A percentile compares a stretch with the other conserved stretches of the same genome.
These are phyloP conservation scores for Phylloporus sp. DNA, from an alignment of 768 basidiomycete species.

Conservation along the genomic window DNA sequence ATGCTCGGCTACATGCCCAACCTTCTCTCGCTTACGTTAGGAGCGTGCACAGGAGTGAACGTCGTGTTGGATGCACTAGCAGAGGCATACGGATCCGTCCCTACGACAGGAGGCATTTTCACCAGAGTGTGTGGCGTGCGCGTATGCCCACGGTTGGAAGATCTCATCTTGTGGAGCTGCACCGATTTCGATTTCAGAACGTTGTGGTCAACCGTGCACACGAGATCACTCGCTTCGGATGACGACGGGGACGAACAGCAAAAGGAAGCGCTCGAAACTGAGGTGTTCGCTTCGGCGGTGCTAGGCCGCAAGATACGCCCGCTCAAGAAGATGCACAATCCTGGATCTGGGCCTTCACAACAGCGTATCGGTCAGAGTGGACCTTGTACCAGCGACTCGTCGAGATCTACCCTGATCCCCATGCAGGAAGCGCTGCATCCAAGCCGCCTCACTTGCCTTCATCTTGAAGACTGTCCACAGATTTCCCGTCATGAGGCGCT, in stretches of 20 bases:
- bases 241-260: constrained; percentile 14
- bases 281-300: constrained; percentile 23
- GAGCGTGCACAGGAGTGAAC: constrained; percentile 40
- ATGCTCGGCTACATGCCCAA: constrained; percentile 51
- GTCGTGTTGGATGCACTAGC: constrained; percentile 39
- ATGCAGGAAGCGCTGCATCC: constrained; percentile 34
- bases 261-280: constrained; percentile 13
- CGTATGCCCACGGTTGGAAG: constrained; percentile 46
- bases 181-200: constrained; percentile 36
- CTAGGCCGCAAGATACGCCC: constrained; percentile 33
- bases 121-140: constrained; percentile 35
- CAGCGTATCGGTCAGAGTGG: constrained; percentile 12
- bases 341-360: constrained; percentile 2
- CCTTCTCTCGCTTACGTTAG: constrained; percentile 44
- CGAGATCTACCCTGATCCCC: constrained; percentile 34
- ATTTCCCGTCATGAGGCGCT: constrained; percentile 36
- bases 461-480: constrained; percentile 38
- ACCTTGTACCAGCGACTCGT: constrained; percentile 14
- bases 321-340: constrained; percentile 28
- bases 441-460: constrained; percentile 37
- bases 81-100: constrained; percentile 31
- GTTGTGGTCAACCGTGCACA: constrained; percentile 35
- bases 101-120: constrained; percentile 9
- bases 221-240: constrained; percentile 24
- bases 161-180: constrained; percentile 50